Evolutionary conservation across 768 basidiomycete species (phyloP).

Genomic region (Pluteus cervinus): DNA sequence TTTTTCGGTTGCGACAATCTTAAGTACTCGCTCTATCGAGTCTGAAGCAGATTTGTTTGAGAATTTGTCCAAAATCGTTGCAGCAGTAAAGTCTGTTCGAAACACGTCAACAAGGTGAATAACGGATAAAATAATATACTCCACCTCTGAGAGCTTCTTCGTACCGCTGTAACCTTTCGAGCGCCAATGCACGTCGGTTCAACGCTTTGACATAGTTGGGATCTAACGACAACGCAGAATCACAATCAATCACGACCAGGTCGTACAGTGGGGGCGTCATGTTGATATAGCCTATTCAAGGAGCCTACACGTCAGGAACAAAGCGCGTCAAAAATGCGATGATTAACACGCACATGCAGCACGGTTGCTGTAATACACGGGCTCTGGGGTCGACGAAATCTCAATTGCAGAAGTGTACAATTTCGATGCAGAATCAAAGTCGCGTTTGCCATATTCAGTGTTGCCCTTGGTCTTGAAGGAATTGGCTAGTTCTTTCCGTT

Average conservation of each 20-base stretch:
- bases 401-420: conserved; percentile 73
- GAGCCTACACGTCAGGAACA: too few relatives aligned
- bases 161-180: conserved; percentile 68
- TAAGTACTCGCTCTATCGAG: conserved; percentile 89
- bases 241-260: conserved; percentile 81
- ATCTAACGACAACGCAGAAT: conserved; percentile 82
- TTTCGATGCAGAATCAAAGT: conserved; percentile 53
- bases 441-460: conserved; percentile 57
- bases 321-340: too few relatives aligned
- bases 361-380: conserved; percentile 95
- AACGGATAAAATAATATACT: conserved; percentile 12
- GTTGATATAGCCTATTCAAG: conserved; percentile 93
- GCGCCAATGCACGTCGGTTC: conserved; percentile 82
- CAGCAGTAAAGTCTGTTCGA: conserved; percentile 84
- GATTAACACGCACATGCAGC: conserved; percentile 93
- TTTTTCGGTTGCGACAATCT: conserved; percentile 68
- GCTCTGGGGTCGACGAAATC: conserved; percentile 72
- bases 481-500: conserved; percentile 57
- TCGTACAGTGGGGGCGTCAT: conserved; percentile 81
- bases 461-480: conserved; percentile 71
- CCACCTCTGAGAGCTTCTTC: conserved; percentile 78
- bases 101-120: not conserved
- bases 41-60: conserved; percentile 71
- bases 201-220: conserved; percentile 83
- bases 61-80: conserved; percentile 92